Conservation (phyloP, 805 yeast genomes). For the Lipomyces starkeyi region DNA sequence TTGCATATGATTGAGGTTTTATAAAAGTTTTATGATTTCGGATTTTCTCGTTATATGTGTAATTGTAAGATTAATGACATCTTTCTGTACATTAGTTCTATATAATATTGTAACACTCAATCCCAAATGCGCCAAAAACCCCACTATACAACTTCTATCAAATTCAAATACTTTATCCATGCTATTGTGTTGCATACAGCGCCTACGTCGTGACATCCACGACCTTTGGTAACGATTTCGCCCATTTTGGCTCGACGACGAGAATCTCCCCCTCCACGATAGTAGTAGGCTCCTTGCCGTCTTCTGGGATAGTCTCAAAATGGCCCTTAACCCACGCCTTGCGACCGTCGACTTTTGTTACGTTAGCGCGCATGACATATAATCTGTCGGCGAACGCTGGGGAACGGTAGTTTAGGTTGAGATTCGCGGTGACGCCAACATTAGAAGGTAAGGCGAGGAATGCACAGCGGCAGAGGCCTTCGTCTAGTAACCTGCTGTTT, state of each 20-base stretch:
- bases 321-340: conserved; percentile 79
- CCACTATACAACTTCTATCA: not conserved
- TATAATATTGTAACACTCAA: not conserved
- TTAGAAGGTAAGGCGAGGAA: conserved; percentile 78
- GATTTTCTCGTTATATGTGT: not conserved
- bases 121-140: not conserved
- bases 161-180: not conserved
- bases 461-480: conserved; percentile 83
- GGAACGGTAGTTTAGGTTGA: conserved; percentile 63
- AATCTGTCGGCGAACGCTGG: conserved; percentile 68
- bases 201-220: conserved; percentile 3
- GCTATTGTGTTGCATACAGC: not conserved
- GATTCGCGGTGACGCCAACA: conserved; percentile 86
- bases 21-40: not conserved
- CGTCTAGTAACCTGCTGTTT: conserved; percentile 65
- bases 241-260: conserved; percentile 51
- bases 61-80: not conserved
- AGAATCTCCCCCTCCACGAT: conserved; percentile 46
- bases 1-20: not conserved
- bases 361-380: conserved; percentile 70
- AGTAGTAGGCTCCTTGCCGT: conserved; percentile 32
- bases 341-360: conserved; percentile 71
- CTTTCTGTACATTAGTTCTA: not conserved
- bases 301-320: conserved; percentile 55
- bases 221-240: conserved; percentile 39